phyloP scores from a whole-genome alignment of 495 filamentous ascomycete species.

The Podospora pseudopauciseta region DNA sequence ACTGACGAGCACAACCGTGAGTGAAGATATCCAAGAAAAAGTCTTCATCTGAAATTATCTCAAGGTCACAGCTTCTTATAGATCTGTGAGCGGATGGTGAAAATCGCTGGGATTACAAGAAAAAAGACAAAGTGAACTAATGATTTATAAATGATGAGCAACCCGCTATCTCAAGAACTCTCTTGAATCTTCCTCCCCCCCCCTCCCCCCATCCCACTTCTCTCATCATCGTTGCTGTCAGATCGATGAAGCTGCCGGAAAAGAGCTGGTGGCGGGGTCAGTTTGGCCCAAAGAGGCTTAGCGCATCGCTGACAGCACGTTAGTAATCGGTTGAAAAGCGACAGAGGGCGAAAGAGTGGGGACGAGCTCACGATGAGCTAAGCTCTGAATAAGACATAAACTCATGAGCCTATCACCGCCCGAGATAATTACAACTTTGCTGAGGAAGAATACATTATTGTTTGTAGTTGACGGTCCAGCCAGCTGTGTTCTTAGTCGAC shows the following conservation, averaged over 20 bases:
- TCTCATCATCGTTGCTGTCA: neutral
- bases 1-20: neutral
- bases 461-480: too few species aligned
- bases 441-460: too few species aligned
- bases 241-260: neutral
- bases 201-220: neutral
- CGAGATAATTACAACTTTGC: too few species aligned
- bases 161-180: neutral
- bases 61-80: too few species aligned
- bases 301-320: neutral
- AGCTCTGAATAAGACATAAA: neutral
- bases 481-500: too few species aligned
- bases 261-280: neutral
- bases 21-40: neutral
- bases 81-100: neutral
- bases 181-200: neutral
- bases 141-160: neutral
- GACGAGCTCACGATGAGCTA: neutral
- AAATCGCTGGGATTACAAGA: neutral
- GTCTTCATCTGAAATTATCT: neutral
- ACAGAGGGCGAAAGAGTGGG: neutral
- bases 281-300: neutral
- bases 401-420: neutral
- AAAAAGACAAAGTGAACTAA: neutral
- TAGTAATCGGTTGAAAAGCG: neutral